Conservation (phyloP, 495 filamentous ascomycete species). For the Penicillium parvum region DNA sequence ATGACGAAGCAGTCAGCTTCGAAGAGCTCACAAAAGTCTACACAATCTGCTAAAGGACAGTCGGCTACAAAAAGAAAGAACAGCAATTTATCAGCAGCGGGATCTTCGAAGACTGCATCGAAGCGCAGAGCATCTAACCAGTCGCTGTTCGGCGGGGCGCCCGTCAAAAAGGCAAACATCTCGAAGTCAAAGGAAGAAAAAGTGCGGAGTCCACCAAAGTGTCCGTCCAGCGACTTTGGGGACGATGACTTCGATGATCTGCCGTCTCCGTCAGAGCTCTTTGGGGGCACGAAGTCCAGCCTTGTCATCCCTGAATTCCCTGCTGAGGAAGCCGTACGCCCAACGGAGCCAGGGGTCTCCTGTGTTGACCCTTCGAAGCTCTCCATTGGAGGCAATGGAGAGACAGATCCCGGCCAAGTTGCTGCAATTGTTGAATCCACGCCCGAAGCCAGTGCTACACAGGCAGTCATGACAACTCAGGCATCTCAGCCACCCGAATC, state of each 20-base stretch:
- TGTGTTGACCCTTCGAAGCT: neutral
- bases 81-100: neutral
- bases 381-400: neutral
- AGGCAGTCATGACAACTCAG: neutral
- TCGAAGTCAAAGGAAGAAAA: neutral
- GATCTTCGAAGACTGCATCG: neutral
- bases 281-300: neutral
- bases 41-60: neutral
- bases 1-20: conserved; percentile 23
- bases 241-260: conserved; percentile 36
- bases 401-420: no score
- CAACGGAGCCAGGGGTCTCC: neutral
- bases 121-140: neutral
- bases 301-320: neutral
- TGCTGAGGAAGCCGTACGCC: neutral
- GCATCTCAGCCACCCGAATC: neutral
- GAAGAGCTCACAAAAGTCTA: neutral
- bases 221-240: conserved; percentile 32
- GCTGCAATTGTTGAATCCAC: no score
- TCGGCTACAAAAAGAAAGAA: neutral
- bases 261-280: conserved; percentile 36
- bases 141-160: neutral
- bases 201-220: neutral
- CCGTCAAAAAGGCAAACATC: neutral
- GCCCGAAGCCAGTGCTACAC: neutral